These are phyloP conservation scores for Pseudocercospora ulei DNA, from an alignment of 2,329 filamentous ascomycete genomes.

Conservation along the genomic window DNA sequence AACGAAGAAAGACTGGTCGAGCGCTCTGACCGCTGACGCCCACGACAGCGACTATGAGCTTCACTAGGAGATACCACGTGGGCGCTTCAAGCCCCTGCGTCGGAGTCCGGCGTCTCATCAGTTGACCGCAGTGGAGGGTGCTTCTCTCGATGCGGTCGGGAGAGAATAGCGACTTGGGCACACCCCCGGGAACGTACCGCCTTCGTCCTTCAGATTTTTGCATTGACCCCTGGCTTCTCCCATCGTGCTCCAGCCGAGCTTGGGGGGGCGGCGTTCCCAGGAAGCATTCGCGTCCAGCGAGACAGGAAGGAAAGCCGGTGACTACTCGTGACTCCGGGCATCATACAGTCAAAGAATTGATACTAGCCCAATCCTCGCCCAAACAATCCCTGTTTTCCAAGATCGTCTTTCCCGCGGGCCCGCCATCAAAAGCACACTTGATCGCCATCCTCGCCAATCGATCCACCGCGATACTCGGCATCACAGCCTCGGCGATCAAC, in stretches of 20 bases:
- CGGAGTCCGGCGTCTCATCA: too few species aligned
- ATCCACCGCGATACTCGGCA: slow-evolving; percentile 30
- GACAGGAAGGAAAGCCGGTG: too few species aligned
- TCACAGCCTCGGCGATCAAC: slow-evolving; percentile 27
- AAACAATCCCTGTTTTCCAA: slow-evolving; percentile 34
- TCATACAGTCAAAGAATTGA: too few species aligned
- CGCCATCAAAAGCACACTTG: slow-evolving; percentile 28
- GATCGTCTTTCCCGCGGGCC: slow-evolving; percentile 29
- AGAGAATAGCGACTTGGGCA: too few species aligned
- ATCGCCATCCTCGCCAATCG: slow-evolving; percentile 30
- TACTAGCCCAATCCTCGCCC: slow-evolving; percentile 33
- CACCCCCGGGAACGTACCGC: too few species aligned
- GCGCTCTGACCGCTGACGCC: slow-evolving; percentile 7
- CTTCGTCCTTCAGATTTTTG: too few species aligned
- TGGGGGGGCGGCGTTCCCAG: background rate
- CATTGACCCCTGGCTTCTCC: too few species aligned
- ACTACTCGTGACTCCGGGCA: background rate
- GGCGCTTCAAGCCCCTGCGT: too few species aligned
- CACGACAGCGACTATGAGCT: slow-evolving; percentile 10
- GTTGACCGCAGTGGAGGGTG: too few species aligned
- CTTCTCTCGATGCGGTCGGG: too few species aligned
- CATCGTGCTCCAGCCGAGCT: too few species aligned
- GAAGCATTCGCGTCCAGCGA: too few species aligned
- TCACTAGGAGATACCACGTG: background rate
- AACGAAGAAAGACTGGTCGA: slow-evolving; percentile 1